Evolutionary conservation across 805 yeast species (phyloP).

Genomic region (Candida stauntonica): DNA sequence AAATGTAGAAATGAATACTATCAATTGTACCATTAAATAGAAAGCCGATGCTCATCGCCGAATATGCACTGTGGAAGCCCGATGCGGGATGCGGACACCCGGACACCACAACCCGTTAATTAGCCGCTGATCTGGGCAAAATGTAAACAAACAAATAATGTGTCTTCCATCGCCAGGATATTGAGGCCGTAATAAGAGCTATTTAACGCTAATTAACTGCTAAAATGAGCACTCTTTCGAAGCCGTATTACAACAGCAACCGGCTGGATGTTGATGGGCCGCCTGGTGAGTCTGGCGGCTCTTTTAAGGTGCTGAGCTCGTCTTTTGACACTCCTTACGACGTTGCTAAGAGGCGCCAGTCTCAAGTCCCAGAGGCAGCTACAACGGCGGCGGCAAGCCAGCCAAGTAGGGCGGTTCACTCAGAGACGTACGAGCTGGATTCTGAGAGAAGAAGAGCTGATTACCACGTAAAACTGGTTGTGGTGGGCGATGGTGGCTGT

Average conservation of each 20-base stretch:
- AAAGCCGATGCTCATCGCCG: not conserved
- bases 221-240: slow-evolving; percentile 28
- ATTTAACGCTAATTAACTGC: too few species aligned
- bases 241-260: slow-evolving; percentile 11
- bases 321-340: slow-evolving; percentile 30
- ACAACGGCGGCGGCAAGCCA: too few species aligned
- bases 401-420: too few species aligned
- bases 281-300: slow-evolving; percentile 4
- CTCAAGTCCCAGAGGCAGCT: slow-evolving; percentile 3
- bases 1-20: too few species aligned
- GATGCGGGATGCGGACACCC: not conserved
- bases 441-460: slow-evolving; percentile 29
- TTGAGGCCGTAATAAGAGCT: not conserved
- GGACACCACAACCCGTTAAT: not conserved
- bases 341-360: slow-evolving; percentile 22
- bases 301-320: slow-evolving; percentile 18
- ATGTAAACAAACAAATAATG: not conserved
- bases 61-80: not conserved
- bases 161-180: not conserved
- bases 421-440: slow-evolving; percentile 27
- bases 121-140: not conserved
- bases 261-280: slow-evolving; percentile 2
- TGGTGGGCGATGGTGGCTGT: slow-evolving; percentile 87
- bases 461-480: slow-evolving; percentile 55
- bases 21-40: too few species aligned